These are phyloP conservation scores for Arabidopsis thaliana DNA, from an alignment of 345 rosid species.

Conservation along the genomic window TAIR10.1 NC_003076.8:1101501-1102000, in stretches of 20 bases:
- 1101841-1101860: background rate
- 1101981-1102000: too few species aligned
- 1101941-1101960: constrained; percentile 3
- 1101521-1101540: constrained; percentile 87
- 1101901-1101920: constrained; percentile 5
- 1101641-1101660: constrained; percentile 70
- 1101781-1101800: constrained; percentile 96
- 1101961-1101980: background rate
- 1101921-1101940: constrained; percentile 31
- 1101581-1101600: background rate
- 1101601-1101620: background rate
- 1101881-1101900: constrained; percentile 31
- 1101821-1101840: background rate
- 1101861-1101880: constrained; percentile 2
- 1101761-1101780: constrained; percentile 64
- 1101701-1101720: constrained; percentile 72
- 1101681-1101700: constrained; percentile 57
- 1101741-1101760: constrained; percentile 64
- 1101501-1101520: constrained; percentile 96
- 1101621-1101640: background rate
- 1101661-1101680: constrained; percentile 77
- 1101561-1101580: background rate
- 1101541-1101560: background rate
- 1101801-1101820: constrained; percentile 42
- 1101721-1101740: constrained; percentile 77